phyloP scores from a whole-genome alignment of 305 asterid species.

The Withania somnifera region DNA sequence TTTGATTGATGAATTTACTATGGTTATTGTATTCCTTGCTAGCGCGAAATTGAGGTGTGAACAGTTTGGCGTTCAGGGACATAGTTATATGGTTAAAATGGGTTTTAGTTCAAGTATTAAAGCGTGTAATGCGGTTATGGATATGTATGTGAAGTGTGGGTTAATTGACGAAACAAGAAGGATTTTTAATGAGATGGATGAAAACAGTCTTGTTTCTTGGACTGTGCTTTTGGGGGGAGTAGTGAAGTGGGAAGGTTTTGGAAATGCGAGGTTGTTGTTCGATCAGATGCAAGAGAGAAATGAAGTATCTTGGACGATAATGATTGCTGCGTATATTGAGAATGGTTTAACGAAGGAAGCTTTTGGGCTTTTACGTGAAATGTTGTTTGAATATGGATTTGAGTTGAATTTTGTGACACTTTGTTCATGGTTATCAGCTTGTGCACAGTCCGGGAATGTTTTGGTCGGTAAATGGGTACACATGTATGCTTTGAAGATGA shows the following conservation, averaged over 20 bases:
- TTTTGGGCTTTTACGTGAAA: constrained; percentile 35
- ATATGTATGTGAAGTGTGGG: constrained; percentile 64
- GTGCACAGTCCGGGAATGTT: constrained; percentile 49
- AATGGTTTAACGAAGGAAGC: constrained; percentile 42
- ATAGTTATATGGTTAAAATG: constrained; percentile 40
- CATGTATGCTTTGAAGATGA: constrained; percentile 34
- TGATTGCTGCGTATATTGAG: constrained; percentile 42
- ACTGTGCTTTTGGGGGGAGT: constrained; percentile 61
- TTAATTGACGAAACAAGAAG: constrained; percentile 26
- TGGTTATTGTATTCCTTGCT: constrained; percentile 45
- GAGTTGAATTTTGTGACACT: constrained; percentile 36
- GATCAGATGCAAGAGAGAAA: constrained; percentile 41
- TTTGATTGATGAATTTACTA: constrained; percentile 38
- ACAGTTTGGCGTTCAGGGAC: constrained; percentile 45
- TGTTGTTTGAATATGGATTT: constrained; percentile 34
- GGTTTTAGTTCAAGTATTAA: constrained; percentile 39
- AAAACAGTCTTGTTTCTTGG: constrained; percentile 62
- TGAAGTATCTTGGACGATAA: constrained; percentile 42
- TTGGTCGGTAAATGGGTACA: constrained; percentile 61
- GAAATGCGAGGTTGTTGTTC: constrained; percentile 39
- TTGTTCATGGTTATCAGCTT: constrained; percentile 53
- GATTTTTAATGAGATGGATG: constrained; percentile 46
- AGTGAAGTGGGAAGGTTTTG: constrained; percentile 47
- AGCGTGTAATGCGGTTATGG: constrained; percentile 54
- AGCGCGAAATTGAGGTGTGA: constrained; percentile 47